Base-by-base conservation (phyloP, 2,329 filamentous ascomycete genomes). In the Apiospora kogelbergensis region DNA sequence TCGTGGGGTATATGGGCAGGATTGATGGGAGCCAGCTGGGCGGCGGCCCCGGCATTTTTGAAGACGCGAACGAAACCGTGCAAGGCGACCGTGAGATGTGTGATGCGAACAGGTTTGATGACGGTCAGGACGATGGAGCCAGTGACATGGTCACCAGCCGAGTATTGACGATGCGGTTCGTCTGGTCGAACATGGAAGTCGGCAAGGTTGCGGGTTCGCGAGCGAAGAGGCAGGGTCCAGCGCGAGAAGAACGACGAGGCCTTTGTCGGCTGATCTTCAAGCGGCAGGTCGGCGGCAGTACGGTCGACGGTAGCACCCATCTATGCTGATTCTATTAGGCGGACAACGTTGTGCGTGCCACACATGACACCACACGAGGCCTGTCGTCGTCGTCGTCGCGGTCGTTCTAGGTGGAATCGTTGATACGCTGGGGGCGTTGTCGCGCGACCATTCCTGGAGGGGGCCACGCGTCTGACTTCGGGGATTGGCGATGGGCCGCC, bases 31-130 rank as follows among this genome's bases (percentile, higher is more conserved):
- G 80, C 78, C 67, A 85, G 82, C 68, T 85, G 84, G 70, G 86
- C 86, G 71, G 84, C 81, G 67, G 86, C 85, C 64, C 85, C 85
- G 45, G 89, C 86, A 73, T 89, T 91, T 80, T 93, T 94, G 82
- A 90, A 93, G 63, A 95, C 92, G 76, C 93, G 90, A 68, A 93
- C 92, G 78, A 90, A 94, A 70, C 93, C 93, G 78, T 94, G 91
- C 67, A 96, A 82, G 70, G 90, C 88, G 71, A 95, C 91, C 13
- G 92, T 92, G 65, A 96, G 84, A 81, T 96, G 93, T 9, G 93
- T 95, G 75, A 96, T 89, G 74, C 92, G 87, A 71, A 94, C 81
- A 22, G 93, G 90, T 79, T 94, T 94, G 74, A 91, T 83, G 44
- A 94, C 87, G 68, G 89, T 91, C 74, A 95, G 82, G 70, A 93